Evolutionary conservation across 805 yeast species (phyloP).

Genomic region (Candida nanaspora): DNA sequence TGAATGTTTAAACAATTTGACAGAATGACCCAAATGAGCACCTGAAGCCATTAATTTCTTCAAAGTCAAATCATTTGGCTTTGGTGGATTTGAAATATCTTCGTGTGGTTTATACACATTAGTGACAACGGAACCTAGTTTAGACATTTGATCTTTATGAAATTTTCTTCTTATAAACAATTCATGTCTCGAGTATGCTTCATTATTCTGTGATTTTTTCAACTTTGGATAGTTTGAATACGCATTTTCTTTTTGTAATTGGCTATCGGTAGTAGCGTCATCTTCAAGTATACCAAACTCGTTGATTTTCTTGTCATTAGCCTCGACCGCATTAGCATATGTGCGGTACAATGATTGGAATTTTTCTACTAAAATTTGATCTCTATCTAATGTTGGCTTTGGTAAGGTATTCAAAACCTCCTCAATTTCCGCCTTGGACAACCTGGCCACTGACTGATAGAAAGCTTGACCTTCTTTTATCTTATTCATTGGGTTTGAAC

Average conservation of each 20-base stretch:
- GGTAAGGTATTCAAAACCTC: slow-evolving; percentile 16
- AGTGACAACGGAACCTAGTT: slow-evolving; percentile 57
- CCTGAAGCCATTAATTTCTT: slow-evolving; percentile 82
- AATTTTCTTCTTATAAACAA: slow-evolving; percentile 65
- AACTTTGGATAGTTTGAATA: slow-evolving; percentile 67
- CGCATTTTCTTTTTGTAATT: slow-evolving; percentile 21
- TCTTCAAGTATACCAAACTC: not conserved
- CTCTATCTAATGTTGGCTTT: slow-evolving; percentile 22
- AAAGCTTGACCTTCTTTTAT: no score
- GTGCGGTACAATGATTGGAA: slow-evolving; percentile 20
- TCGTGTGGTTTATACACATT: slow-evolving; percentile 65
- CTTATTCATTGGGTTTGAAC: no score
- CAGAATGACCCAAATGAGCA: slow-evolving; percentile 92
- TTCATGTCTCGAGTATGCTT: slow-evolving; percentile 73
- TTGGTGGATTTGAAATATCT: slow-evolving; percentile 53
- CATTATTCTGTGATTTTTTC: slow-evolving; percentile 49
- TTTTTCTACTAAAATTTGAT: slow-evolving; percentile 17
- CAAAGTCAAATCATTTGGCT: slow-evolving; percentile 52
- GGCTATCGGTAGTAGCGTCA: not conserved
- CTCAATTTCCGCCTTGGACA: slow-evolving; percentile 20
- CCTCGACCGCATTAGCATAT: slow-evolving; percentile 1
- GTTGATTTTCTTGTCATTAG: not conserved
- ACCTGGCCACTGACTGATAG: not conserved
- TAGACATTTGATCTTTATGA: slow-evolving; percentile 46
- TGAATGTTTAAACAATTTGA: slow-evolving; percentile 65